phyloP scores from a whole-genome alignment of 495 filamentous ascomycete species.

The Pseudevernia furfuracea region DNA sequence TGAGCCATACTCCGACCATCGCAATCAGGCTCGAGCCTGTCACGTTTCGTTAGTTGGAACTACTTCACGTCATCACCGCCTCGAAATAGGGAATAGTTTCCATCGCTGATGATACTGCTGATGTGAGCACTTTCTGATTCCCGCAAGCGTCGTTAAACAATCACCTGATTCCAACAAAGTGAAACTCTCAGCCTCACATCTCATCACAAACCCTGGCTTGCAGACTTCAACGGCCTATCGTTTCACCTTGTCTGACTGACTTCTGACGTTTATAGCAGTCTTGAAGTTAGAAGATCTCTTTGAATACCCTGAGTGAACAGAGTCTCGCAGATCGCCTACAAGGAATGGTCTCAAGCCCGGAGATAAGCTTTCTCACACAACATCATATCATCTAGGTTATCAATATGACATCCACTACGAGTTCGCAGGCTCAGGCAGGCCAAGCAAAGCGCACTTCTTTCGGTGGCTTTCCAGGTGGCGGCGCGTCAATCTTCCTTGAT shows the following conservation, averaged over 20 bases:
- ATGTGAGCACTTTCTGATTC: neutral
- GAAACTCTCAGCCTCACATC: neutral
- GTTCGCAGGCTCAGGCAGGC: slow-evolving; percentile 16
- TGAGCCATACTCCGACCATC: neutral
- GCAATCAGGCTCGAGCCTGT: neutral
- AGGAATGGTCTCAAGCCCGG: slow-evolving; percentile 4
- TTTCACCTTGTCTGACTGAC: neutral
- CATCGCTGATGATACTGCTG: no score
- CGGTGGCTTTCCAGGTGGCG: slow-evolving; percentile 30
- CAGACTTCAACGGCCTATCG: neutral
- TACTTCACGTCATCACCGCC: neutral
- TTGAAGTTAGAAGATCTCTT: neutral
- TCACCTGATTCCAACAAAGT: neutral
- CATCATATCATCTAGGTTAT: neutral
- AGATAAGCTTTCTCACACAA: neutral
- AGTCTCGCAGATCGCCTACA: neutral
- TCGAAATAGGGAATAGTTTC: neutral
- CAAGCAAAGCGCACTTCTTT: slow-evolving; percentile 26
- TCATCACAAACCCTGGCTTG: neutral
- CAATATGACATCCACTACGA: slow-evolving; percentile 19
- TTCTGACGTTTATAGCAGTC: neutral
- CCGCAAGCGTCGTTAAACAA: neutral
- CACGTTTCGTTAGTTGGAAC: neutral
- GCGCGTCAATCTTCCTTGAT: slow-evolving; percentile 58
- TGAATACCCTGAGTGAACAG: neutral